Evolutionary conservation across 495 filamentous ascomycete genomes (phyloP), one percentile per base, ranked within the genome.

Genomic region (Tuber magnatum): DNA sequence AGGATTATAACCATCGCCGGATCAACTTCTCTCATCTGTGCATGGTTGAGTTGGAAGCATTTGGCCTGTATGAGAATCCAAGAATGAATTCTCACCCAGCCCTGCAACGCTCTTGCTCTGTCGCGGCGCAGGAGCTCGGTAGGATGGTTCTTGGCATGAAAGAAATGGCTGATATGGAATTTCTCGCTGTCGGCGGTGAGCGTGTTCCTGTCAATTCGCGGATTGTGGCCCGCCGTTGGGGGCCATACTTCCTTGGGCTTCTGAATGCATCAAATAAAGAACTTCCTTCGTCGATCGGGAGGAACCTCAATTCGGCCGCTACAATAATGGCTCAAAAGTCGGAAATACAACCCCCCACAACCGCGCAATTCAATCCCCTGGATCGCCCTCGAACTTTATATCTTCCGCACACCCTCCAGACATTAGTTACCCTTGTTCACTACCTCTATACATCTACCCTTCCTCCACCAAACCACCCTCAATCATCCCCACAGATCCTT

Each of bases 1-100:
- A 99, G 75, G 95, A 99, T 81, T 99, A 99, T 80, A 97, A 97
- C 76, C 94, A 99, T 79, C 92, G 95, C 18, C 90, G 96, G 22
- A 97, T 98, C 84, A 99, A 99, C 82, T 99, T 99, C 83, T 92
- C 92, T 16, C 93, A 99, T 82, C 87, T 98, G 5, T 97, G 94
- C 82, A 89, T 97, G 88, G 94, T 99, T 28, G 95, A 98, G 84
- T 85, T 99, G 28, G 95, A 99, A 83, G 94, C 95, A 0, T 99
- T 97, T 85, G 95, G 95, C 0, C 89, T 99, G 7, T 97, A 97
- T 82, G 94, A 98, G 83, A 98, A 97, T 81, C 93, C 95, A 28
- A 73, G 81, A n/a, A 73, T 77, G 71, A 74, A 71, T 56, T 77
- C 74, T 42, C 79, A 79, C 65, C 78, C 81, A 16, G 81, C 81